Conservation (phyloP, 306 rosid species). For the Rosa lucieae region DNA sequence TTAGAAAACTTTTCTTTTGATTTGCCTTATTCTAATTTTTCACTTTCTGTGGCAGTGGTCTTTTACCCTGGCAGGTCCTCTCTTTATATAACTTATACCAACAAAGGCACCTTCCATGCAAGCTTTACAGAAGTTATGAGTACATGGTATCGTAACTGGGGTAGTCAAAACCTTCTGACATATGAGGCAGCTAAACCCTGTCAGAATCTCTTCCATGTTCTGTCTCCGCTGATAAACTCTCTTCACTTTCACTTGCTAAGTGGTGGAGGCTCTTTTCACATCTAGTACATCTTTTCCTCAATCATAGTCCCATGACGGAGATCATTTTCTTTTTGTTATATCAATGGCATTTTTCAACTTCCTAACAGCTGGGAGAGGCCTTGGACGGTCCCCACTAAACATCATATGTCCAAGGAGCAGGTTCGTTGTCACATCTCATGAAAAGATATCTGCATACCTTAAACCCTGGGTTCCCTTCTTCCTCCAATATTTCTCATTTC, state of each 20-base stretch:
- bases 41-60: slow-evolving; percentile 44
- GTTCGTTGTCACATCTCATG: slow-evolving; percentile 83
- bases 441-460: slow-evolving; percentile 71
- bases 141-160: slow-evolving; percentile 64
- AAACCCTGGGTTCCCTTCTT: slow-evolving; percentile 63
- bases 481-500: slow-evolving; percentile 82
- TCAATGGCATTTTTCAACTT: slow-evolving; percentile 56
- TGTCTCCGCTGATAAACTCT: slow-evolving; percentile 16
- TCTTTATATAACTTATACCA: slow-evolving; percentile 37
- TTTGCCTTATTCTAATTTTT: too few relatives aligned
- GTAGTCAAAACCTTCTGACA: slow-evolving; percentile 42
- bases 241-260: slow-evolving; percentile 26
- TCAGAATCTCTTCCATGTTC: slow-evolving; percentile 40
- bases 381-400: slow-evolving; percentile 62
- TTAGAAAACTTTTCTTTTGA: too few relatives aligned
- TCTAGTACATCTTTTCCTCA: slow-evolving; percentile 54
- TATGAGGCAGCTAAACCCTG: slow-evolving; percentile 54
- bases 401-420: slow-evolving; percentile 85
- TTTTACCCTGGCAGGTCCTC: slow-evolving; percentile 38
- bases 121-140: slow-evolving; percentile 60
- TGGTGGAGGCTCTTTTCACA: slow-evolving; percentile 68
- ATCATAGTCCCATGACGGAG: slow-evolving; percentile 72
- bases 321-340: slow-evolving; percentile 44
- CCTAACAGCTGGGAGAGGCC: slow-evolving; percentile 45
- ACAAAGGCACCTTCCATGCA: slow-evolving; percentile 53